A percentile compares a stretch with the other conserved stretches of the same genome.
Conservation (phyloP, 768 basidiomycete genomes). For the Russula foetens region DNA sequence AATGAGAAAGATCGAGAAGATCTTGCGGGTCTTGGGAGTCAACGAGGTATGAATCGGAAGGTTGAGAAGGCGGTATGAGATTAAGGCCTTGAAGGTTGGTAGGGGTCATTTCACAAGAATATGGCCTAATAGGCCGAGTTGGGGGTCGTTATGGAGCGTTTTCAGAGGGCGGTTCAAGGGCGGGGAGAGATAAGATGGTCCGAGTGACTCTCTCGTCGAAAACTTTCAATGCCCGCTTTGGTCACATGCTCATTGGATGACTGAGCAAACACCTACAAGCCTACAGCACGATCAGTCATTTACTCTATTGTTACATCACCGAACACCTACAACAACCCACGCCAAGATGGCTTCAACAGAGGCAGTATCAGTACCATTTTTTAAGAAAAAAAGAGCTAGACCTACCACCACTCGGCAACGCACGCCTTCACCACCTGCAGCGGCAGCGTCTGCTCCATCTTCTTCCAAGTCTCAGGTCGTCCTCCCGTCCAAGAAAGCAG, state of each 20-base stretch:
- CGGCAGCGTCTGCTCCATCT: slow-evolving; percentile 37
- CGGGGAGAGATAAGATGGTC: background rate
- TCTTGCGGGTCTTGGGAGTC: slow-evolving; percentile 43
- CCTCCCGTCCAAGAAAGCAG: slow-evolving; percentile 60
- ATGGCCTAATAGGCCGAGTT: background rate
- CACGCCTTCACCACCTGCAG: slow-evolving; percentile 56
- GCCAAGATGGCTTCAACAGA: slow-evolving; percentile 28
- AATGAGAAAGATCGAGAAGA: slow-evolving; percentile 52
- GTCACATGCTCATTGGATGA: background rate
- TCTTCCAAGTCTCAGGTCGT: slow-evolving; percentile 65
- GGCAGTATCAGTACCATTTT: slow-evolving; percentile 64
- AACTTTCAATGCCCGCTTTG: background rate
- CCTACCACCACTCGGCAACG: slow-evolving; percentile 72
- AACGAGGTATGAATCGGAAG: slow-evolving; percentile 30
- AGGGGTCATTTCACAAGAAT: slow-evolving; percentile 41
- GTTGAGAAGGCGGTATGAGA: slow-evolving; percentile 51
- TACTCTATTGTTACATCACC: background rate
- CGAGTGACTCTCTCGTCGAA: too few species aligned
- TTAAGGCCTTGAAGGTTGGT: slow-evolving; percentile 72
- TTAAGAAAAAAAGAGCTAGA: slow-evolving; percentile 78
- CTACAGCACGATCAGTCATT: background rate
- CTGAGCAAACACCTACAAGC: background rate
- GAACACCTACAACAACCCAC: background rate
- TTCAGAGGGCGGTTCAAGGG: background rate
- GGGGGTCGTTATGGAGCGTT: background rate